These are phyloP conservation scores for Didymella segeticola DNA, from an alignment of 2,329 filamentous ascomycete genomes.

Conservation along the genomic window DNA sequence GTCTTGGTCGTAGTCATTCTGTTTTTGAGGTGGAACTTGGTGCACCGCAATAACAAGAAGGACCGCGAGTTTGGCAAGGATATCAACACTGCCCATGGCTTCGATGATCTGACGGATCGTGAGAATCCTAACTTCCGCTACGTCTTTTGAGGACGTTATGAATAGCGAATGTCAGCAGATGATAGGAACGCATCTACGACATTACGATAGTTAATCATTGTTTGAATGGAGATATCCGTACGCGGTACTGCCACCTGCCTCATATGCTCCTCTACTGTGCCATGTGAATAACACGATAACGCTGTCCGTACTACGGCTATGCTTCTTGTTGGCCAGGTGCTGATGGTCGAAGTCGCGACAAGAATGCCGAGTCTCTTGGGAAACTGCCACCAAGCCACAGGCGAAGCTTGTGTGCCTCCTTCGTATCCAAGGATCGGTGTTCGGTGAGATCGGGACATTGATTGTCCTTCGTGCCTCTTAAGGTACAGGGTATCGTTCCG, in stretches of 20 bases:
- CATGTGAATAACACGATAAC: not conserved
- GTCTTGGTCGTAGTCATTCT: slow-evolving; percentile 65
- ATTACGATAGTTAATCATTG: not conserved
- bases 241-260: not conserved
- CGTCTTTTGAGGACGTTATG: slow-evolving; percentile 42
- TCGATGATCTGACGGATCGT: slow-evolving; percentile 68
- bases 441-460: too few species aligned
- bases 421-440: too few species aligned
- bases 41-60: slow-evolving; percentile 64
- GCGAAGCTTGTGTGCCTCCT: too few species aligned
- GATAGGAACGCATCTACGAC: slow-evolving; percentile 6
- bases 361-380: too few species aligned
- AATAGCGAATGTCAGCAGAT: not conserved
- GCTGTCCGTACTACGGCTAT: too few species aligned
- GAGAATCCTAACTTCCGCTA: slow-evolving; percentile 69
- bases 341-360: too few species aligned
- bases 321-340: too few species aligned
- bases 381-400: too few species aligned
- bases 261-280: not conserved
- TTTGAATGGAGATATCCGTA: not conserved
- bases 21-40: slow-evolving; percentile 65
- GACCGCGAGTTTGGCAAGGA: slow-evolving; percentile 53
- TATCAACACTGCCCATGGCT: slow-evolving; percentile 55
- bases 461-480: too few species aligned
- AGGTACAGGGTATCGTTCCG: too few species aligned